Conservation (phyloP, 2,329 filamentous ascomycete genomes). For the Trichoderma afroharzianum region DNA sequence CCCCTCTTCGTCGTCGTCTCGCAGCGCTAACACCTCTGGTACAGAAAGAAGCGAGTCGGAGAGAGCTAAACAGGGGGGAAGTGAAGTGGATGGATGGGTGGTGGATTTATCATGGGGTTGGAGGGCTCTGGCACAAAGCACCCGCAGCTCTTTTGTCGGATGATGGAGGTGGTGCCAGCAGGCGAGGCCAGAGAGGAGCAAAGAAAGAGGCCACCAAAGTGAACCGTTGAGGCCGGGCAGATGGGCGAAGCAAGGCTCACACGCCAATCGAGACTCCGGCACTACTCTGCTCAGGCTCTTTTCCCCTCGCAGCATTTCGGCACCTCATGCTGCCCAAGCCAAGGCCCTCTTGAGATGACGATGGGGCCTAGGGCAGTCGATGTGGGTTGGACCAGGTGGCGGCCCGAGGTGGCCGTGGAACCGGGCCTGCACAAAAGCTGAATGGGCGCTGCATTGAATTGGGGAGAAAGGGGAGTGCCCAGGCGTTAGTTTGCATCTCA, state of each 20-base stretch:
- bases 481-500: constrained; percentile 11
- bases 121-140: neutral
- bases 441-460: neutral
- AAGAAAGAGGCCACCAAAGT: neutral
- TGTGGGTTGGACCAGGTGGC: constrained; percentile 15
- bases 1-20: neutral
- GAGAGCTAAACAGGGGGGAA: constrained; percentile 6
- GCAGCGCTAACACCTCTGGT: neutral
- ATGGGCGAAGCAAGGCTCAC: neutral
- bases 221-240: neutral
- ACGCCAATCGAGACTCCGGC: neutral
- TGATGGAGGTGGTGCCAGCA: constrained; percentile 11
- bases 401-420: constrained; percentile 16
- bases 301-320: neutral
- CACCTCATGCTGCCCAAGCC: neutral
- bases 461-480: neutral
- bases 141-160: constrained; percentile 3
- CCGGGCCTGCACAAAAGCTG: constrained; percentile 10
- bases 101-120: constrained; percentile 6
- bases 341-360: constrained; percentile 2
- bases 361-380: constrained; percentile 3
- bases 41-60: neutral
- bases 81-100: neutral
- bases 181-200: neutral
- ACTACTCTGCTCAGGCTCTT: neutral